Evolutionary conservation across 1,284 basidiomycete species (phyloP), one percentile per base, ranked within the genome.

Genomic region (Cutaneotrichosporon cyanovorans): DNA sequence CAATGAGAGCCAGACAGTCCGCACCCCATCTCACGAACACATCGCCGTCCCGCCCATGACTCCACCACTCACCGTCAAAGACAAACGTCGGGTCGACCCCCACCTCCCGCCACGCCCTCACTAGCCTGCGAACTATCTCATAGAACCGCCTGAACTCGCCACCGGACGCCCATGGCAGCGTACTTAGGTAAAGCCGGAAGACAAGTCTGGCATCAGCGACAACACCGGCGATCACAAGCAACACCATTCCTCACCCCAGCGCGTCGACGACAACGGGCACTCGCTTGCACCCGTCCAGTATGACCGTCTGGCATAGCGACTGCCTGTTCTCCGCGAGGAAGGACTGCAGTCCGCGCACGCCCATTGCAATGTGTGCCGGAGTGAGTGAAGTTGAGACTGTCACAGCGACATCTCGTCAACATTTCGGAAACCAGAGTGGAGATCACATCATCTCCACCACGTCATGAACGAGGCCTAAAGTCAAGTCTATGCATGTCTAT

Each of bases 171-270:
- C 86, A 90, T 4, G 85, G 81, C 33, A 88, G 71, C 45, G 75
- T 76, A 50, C 78, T 76, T 34, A 77, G 73, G 55, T 85, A 77
- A 12, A 90, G 59, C 52, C 80, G 77, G 66, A 82, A 90, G 54
- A 91, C 84, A 68, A 92, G 83, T 23, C 87, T 91, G 60, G 9
- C 18, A 53, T 45, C 43, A 54, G 53, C 30, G 15, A 2, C 12
- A n/a, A 10, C 2, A 35, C 36, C 3, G 12, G 20, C 16, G 38
- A 23, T 39, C 36, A 22, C 12, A 80, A n/a, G n/a, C n/a, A n/a
- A n/a, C n/a, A n/a, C n/a, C n/a, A n/a, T n/a, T n/a, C n/a, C 87
- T 80, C 67, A 90, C 87, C 87, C 87, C 86, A 84, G 88, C 36
- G 80, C 86, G 72, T 92, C 88, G 33, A 91, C 78, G 2, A 91